Evolutionary conservation across 148 eudicot genomes (phyloP), one percentile per base, ranked within the genome.

Genomic region (Chenopodium album): DNA sequence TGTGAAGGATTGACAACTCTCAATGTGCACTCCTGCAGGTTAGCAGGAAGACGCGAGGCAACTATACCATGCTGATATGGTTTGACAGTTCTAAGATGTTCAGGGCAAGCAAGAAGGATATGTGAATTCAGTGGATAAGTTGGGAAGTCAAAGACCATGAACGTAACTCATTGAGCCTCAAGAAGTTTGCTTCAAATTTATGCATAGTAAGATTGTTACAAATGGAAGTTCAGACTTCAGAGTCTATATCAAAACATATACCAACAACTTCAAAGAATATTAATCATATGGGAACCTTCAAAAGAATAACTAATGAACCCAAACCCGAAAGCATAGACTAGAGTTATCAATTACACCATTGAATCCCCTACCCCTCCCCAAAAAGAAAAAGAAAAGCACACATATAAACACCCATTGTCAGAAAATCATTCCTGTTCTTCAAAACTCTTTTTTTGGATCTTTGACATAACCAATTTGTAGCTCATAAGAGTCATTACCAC

Each of bases 391-490:
- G n/a, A 66, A 64, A 22, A 7, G 14, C 23, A 44, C 46, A 68
- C 44, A 54, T 20, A 37, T 16, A 34, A 23, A 69, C 76, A 50
- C 20, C 17, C 64, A 46, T 28, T 34, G 52, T 69, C 11, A 65
- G n/a, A 75, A 71, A 76, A 77, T 10, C 26, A 37, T 28, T 70
- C 82, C 50, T 31, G 65, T 31, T 63, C 77, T 47, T 63, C 63
- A 47, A 73, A 44, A 41, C 44, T 41, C 66, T 64, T 9, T 70
- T 9, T 20, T 10, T 65, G 48, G 72, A 0, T 59, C 23, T 77
- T 31, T 37, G 28, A 70, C 71, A 60, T 29, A 13, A 52, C 62
- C 64, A 13, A 52, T 64, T 63, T 76, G 77, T 4, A 80, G 54
- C 54, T 60, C 80, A 41, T 41, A 41, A 41, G 44, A 41, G 44